Base-by-base conservation (phyloP, 2,329 filamentous ascomycete species). In the Didymellaceae sp. region DNA sequence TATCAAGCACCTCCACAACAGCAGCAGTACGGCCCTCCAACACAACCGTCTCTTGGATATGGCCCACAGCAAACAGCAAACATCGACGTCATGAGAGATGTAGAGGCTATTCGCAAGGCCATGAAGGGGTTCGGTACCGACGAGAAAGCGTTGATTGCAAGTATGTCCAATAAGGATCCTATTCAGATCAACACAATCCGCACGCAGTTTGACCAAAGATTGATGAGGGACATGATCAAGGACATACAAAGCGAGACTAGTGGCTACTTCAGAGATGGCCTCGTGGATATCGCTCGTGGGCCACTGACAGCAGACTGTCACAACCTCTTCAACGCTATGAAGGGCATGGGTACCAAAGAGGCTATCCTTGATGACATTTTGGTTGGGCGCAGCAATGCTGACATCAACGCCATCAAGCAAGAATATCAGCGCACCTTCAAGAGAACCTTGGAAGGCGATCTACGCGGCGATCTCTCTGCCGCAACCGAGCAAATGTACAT, bases 81-180 rank as follows among this genome's bases (percentile, higher is more conserved):
- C 35, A 78, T 81, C 14, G 86, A 96, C 57, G 87, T 85, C 38
- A 80, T 77, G 3, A 76, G 78, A 10, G 86, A 94, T 61, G 88
- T 90, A 0, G 83, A 91, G 49, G 83, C 80, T 4, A 78, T 96
- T 17, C 85, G 90, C 44, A 82, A 82, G 61, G 90, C 93, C 2
- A 96, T 97, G 91, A 96, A 96, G 74, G 91, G 91, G 0, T 90
- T 96, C 55, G 93, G 92, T 25, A 97, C 92, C 0, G 86, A 97
- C 65, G 92, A 97, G 72, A 87, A 86, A 64, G 74, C 82, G 0
- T 77, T 97, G 13, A 92, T 96, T 57, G 77, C 79, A 2, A 77
- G 87, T 3, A 77, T 97, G 7, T 77, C 87, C 2, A 83, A 80
- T 59, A 87, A 91, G 56, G 90, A 95, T 57, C 88, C 92, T 1